Evolutionary conservation across 257 asterid species (phyloP).

Genomic region (Ballota nigra): DNA sequence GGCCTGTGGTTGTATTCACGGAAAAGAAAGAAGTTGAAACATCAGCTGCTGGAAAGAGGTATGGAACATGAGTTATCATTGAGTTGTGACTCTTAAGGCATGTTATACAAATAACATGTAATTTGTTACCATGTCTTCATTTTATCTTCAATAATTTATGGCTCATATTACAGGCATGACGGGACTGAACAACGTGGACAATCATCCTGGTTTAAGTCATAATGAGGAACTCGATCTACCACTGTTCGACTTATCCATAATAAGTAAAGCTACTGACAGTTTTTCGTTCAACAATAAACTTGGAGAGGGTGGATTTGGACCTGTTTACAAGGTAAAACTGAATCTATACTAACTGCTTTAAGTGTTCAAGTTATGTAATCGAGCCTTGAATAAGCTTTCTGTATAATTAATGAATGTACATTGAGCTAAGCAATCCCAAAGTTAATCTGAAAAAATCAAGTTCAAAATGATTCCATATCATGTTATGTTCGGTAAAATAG

Average conservation of each 20-base stretch:
- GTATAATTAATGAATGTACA: too few relatives aligned
- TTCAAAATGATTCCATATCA: too few relatives aligned
- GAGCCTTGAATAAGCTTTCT: background rate
- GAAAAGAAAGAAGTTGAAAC: background rate
- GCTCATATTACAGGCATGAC: too few relatives aligned
- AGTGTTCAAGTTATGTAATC: too few relatives aligned
- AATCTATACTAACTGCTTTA: too few relatives aligned
- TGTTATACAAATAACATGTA: too few relatives aligned
- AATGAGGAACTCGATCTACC: constrained; percentile 19
- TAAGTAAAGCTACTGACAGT: constrained; percentile 21
- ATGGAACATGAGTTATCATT: background rate
- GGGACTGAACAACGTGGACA: background rate
- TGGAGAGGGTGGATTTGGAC: constrained; percentile 40
- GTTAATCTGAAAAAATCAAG: too few relatives aligned
- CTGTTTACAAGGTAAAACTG: constrained; percentile 28
- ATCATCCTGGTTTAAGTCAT: background rate
- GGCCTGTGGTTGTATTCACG: background rate
- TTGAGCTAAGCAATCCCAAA: too few relatives aligned
- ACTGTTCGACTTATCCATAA: background rate
- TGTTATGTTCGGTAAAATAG: too few relatives aligned
- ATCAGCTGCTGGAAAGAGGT: background rate
- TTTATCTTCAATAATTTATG: too few relatives aligned
- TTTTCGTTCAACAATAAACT: constrained; percentile 26
- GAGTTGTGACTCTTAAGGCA: too few relatives aligned
- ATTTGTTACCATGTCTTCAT: too few relatives aligned